Conservation (phyloP, 306 rosid species). For the Pachyrhizus erosus region DNA sequence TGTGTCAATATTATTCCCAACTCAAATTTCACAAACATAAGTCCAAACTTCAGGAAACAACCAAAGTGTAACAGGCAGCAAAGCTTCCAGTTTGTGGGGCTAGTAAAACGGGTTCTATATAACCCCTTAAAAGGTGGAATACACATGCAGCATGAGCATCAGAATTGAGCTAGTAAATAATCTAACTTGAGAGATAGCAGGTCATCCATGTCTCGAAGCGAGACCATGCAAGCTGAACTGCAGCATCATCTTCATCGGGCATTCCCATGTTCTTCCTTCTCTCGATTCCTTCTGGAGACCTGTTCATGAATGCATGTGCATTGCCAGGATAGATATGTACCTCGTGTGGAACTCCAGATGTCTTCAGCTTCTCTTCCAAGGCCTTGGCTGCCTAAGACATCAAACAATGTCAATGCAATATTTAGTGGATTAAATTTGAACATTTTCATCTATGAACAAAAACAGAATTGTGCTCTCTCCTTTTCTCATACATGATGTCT, state of each 20-base stretch:
- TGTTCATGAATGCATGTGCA: slow-evolving; percentile 90
- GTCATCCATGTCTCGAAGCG: slow-evolving; percentile 86
- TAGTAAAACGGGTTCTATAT: neutral
- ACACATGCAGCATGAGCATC: slow-evolving; percentile 17
- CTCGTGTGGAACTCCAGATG: slow-evolving; percentile 76
- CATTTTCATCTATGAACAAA: neutral
- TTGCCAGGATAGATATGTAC: slow-evolving; percentile 80
- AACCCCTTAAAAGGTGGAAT: neutral
- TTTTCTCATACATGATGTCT: neutral
- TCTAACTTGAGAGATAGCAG: slow-evolving; percentile 53
- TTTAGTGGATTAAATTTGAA: no score
- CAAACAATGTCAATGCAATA: slow-evolving; percentile 12
- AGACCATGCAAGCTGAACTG: slow-evolving; percentile 89
- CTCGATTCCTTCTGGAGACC: slow-evolving; percentile 72
- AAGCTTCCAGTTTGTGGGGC: neutral
- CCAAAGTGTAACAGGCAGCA: slow-evolving; percentile 16
- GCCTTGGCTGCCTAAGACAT: slow-evolving; percentile 70
- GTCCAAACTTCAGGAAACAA: slow-evolving; percentile 13
- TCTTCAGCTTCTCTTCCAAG: slow-evolving; percentile 83
- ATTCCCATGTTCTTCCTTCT: slow-evolving; percentile 78
- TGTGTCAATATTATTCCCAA: slow-evolving; percentile 18
- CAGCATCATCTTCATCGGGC: slow-evolving; percentile 73
- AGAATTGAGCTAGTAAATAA: neutral
- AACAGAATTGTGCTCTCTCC: neutral
- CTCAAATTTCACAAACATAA: slow-evolving; percentile 18